Evolutionary conservation across 108 stramenopile species (phyloP).

Genomic region (Nitzschia inconspicua): DNA sequence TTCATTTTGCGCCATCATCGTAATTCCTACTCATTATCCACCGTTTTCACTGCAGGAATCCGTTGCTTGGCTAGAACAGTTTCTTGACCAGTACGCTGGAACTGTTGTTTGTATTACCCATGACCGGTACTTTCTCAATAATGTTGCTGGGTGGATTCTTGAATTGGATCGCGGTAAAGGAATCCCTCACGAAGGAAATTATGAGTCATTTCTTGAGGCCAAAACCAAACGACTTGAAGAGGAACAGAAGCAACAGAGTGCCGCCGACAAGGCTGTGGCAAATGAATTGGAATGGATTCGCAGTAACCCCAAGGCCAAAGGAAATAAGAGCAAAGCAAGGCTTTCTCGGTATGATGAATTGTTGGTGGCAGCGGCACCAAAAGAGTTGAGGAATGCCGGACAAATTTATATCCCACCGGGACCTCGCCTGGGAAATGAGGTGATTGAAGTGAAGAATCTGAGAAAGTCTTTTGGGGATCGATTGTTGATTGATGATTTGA

Average conservation of each 20-base stretch:
- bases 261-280: conserved; percentile 76
- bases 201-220: conserved; percentile 88
- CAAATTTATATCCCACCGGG: conserved; percentile 96
- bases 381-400: conserved; percentile 69
- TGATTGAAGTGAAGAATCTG: conserved; percentile 74
- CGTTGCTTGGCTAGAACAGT: conserved; percentile 87
- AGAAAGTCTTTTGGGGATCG: conserved; percentile 79
- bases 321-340: conserved; percentile 88
- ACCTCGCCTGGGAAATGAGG: conserved; percentile 85
- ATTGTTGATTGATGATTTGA: conserved; percentile 79
- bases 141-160: conserved; percentile 94
- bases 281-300: conserved; percentile 92
- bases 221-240: conserved; percentile 83
- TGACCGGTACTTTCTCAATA: conserved; percentile 96
- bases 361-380: conserved; percentile 71
- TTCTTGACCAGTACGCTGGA: conserved; percentile 86
- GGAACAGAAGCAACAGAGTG: conserved; percentile 83
- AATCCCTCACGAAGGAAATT: conserved; percentile 94
- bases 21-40: background rate
- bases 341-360: conserved; percentile 89
- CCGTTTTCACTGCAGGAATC: background rate
- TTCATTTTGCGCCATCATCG: too few relatives aligned
- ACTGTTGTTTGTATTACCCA: conserved; percentile 96
- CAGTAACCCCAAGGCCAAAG: conserved; percentile 85
- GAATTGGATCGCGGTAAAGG: conserved; percentile 93